Conservation (phyloP, 352 stramenopile genomes). For the Pythium chondricola region DNA sequence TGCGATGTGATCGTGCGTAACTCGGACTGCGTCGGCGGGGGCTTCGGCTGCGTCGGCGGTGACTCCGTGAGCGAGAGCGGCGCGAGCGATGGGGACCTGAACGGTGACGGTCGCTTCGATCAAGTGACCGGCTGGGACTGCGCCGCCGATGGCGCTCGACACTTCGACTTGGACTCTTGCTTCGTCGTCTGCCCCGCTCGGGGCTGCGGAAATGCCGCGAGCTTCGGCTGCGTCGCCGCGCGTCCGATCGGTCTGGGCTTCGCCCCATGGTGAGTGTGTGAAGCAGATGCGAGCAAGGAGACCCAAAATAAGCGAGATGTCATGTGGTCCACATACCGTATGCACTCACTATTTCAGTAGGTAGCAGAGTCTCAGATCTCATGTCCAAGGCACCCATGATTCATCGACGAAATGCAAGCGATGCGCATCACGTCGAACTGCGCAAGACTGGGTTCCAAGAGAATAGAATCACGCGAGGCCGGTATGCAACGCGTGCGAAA, state of each 20-base stretch:
- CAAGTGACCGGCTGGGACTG: slow-evolving; percentile 28
- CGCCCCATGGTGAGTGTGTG: slow-evolving; percentile 3
- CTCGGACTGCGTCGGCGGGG: slow-evolving; percentile 12
- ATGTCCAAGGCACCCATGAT: too few relatives aligned
- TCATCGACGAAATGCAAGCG: too few relatives aligned
- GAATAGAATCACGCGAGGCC: too few relatives aligned
- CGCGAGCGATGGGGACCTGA: slow-evolving; percentile 2
- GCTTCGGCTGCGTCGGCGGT: slow-evolving; percentile 9
- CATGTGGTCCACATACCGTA: too few relatives aligned
- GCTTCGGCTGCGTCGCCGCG: slow-evolving; percentile 14
- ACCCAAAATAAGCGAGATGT: too few relatives aligned
- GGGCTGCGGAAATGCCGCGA: slow-evolving; percentile 1
- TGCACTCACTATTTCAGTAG: too few relatives aligned
- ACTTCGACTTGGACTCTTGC: slow-evolving; percentile 10
- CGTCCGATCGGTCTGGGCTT: slow-evolving; percentile 4
- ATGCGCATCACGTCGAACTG: too few relatives aligned
- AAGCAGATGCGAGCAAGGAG: too few relatives aligned
- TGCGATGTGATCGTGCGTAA: slow-evolving; percentile 15
- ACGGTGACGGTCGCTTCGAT: slow-evolving; percentile 2
- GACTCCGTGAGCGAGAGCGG: slow-evolving; percentile 1
- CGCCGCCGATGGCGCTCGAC: slow-evolving; percentile 10
- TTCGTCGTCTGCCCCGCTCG: slow-evolving; percentile 8
- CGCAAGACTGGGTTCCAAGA: too few relatives aligned
- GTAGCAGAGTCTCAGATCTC: too few relatives aligned
- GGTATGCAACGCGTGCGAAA: too few relatives aligned